These are phyloP conservation scores for Chaetomium sp. DNA, from an alignment of 2,329 filamentous ascomycete genomes.

Conservation along the genomic window DNA sequence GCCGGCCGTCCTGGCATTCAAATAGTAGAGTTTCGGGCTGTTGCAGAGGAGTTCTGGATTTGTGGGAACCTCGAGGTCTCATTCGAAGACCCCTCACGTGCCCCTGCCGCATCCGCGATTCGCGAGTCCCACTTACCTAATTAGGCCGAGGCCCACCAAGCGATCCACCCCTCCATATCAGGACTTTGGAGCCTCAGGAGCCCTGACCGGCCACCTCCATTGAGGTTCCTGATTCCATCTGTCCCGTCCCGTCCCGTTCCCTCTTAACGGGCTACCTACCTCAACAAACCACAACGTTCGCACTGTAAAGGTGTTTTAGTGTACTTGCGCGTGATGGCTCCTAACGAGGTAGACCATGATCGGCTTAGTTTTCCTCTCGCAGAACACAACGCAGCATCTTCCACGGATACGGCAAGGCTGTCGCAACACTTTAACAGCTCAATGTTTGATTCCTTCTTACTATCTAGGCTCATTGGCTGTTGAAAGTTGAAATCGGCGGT, in stretches of 20 bases:
- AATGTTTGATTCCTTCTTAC: constrained; percentile 1
- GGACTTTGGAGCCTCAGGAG: not conserved
- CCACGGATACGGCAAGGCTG: not conserved
- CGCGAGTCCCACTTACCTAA: not conserved
- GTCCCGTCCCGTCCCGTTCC: no score
- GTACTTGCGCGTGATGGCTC: not conserved
- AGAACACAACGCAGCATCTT: no score
- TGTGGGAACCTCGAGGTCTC: not conserved
- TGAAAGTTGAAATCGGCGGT: not conserved
- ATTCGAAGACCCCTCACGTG: not conserved
- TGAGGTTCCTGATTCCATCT: not conserved
- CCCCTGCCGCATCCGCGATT: not conserved
- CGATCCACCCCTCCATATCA: not conserved
- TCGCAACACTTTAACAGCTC: not conserved
- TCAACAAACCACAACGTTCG: not conserved
- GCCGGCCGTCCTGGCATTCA: not conserved
- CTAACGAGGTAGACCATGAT: not conserved
- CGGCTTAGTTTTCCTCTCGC: no score
- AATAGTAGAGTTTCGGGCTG: not conserved
- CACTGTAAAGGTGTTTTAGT: no score
- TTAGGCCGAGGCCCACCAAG: not conserved
- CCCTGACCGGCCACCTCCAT: no score
- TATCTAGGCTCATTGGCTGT: not conserved
- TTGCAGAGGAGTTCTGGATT: not conserved
- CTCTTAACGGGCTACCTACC: no score